Percentiles rank a stretch among this genome's conserved stretches.
These are phyloP conservation scores for Wickerhamiella pararugosa DNA, from an alignment of 1,139 yeast species.

Conservation along the genomic window DNA sequence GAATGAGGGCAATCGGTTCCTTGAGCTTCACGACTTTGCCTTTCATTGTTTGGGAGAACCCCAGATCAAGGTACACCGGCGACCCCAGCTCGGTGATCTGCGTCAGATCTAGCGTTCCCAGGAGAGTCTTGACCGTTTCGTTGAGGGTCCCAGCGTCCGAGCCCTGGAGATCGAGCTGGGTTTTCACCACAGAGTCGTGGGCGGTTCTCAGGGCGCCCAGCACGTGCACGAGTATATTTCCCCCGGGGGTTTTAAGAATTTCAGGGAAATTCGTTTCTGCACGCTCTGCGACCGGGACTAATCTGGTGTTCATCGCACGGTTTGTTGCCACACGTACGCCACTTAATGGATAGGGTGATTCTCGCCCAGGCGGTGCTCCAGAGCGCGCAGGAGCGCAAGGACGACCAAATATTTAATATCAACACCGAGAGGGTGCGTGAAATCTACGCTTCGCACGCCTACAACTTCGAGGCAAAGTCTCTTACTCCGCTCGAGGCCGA, in stretches of 20 bases:
- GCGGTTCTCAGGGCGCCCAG: not conserved
- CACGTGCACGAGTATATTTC: conserved; percentile 5
- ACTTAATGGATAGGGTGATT: conserved; percentile 2
- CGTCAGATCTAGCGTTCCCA: conserved; percentile 15
- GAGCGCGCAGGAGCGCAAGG: not conserved
- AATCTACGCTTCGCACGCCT: not conserved
- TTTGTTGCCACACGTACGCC: not conserved
- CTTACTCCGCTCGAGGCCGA: not conserved
- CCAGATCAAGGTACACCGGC: conserved; percentile 21
- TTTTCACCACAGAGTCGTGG: conserved; percentile 1
- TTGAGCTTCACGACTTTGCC: conserved; percentile 23
- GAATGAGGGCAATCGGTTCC: conserved; percentile 23
- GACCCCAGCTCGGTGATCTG: conserved; percentile 13
- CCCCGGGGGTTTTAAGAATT: not conserved
- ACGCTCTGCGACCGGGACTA: not conserved
- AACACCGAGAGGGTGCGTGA: not conserved
- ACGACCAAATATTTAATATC: not conserved
- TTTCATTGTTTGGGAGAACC: conserved; percentile 23
- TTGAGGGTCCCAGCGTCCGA: not conserved
- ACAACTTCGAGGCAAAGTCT: not conserved
- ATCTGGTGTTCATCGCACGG: not conserved
- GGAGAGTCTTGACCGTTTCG: not conserved
- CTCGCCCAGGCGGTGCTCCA: conserved; percentile 5
- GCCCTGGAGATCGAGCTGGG: conserved; percentile 11
- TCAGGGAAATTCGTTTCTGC: not conserved